Percentiles rank a stretch among this genome's conserved stretches.
Conservation (phyloP, 345 rosid genomes). For the Linum usitatissimum region DNA sequence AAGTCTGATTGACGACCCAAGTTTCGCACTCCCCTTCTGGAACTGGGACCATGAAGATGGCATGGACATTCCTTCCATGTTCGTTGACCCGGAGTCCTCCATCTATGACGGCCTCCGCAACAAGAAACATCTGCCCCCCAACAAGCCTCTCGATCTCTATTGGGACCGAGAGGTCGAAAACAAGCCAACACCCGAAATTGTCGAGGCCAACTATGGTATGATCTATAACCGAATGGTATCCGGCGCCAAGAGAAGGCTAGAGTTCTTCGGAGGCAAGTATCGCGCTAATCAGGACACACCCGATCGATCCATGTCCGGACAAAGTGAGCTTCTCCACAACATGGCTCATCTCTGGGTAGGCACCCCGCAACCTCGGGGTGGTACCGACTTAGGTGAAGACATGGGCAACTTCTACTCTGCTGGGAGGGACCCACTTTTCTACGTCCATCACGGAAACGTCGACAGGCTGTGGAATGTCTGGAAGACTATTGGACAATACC, state of each 20-base stretch:
- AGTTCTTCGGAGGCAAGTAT: neutral
- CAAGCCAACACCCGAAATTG: neutral
- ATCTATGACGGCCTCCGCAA: neutral
- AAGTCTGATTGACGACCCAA: neutral
- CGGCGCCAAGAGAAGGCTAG: neutral
- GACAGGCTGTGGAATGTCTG: neutral
- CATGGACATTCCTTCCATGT: neutral
- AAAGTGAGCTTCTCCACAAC: neutral
- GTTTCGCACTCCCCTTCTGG: neutral
- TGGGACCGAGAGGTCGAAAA: neutral
- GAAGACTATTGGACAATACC: neutral
- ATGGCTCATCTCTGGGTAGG: neutral
- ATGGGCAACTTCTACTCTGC: slow-evolving; percentile 2
- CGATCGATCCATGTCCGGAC: neutral
- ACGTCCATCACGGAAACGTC: neutral
- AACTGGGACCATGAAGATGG: neutral
- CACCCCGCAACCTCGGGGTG: no score
- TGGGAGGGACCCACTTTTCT: neutral
- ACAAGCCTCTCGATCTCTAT: neutral
- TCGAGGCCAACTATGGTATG: neutral
- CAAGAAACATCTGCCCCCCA: neutral
- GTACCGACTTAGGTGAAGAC: neutral
- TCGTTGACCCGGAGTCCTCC: neutral
- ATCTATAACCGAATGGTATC: neutral
- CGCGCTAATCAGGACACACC: neutral